Conservation (phyloP, 805 yeast species). For the Starmerella vitae region DNA sequence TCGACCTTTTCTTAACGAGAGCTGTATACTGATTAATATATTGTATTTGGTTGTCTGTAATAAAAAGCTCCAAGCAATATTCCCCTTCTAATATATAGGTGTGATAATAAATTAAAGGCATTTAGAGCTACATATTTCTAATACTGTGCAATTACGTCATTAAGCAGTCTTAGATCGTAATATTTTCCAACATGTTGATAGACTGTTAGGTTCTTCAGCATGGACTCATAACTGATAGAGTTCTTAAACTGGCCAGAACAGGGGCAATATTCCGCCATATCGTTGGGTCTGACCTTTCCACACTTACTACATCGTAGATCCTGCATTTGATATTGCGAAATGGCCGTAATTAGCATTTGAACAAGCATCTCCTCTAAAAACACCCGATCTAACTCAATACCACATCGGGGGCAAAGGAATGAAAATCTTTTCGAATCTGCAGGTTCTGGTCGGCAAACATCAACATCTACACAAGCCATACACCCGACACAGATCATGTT, state of each 20-base stretch:
- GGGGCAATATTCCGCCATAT: conserved; percentile 58
- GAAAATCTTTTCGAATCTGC: conserved; percentile 38
- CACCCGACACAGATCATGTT: conserved; percentile 72
- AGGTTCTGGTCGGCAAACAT: conserved; percentile 45
- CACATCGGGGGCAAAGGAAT: conserved; percentile 38
- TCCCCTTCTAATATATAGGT: too few relatives aligned
- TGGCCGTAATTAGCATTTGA: conserved; percentile 41
- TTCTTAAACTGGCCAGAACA: conserved; percentile 55
- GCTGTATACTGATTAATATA: too few relatives aligned
- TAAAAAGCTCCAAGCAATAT: too few relatives aligned
- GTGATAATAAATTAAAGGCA: too few relatives aligned
- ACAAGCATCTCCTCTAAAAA: conserved; percentile 70
- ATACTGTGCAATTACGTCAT: conserved; percentile 21
- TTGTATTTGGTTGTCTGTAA: too few relatives aligned
- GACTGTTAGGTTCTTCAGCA: conserved; percentile 35
- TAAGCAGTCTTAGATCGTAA: conserved; percentile 49
- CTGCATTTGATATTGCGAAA: conserved; percentile 58
- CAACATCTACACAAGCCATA: conserved; percentile 58
- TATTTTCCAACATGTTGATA: conserved; percentile 46
- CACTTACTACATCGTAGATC: conserved; percentile 76
- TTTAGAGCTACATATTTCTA: too few relatives aligned
- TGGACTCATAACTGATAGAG: conserved; percentile 1
- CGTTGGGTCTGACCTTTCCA: conserved; percentile 47
- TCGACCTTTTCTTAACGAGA: conserved; percentile 14
- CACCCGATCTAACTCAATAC: conserved; percentile 46